Evolutionary conservation across 2,329 filamentous ascomycete species (phyloP).

Genomic region (Hawksworthiomyces lignivorus): DNA sequence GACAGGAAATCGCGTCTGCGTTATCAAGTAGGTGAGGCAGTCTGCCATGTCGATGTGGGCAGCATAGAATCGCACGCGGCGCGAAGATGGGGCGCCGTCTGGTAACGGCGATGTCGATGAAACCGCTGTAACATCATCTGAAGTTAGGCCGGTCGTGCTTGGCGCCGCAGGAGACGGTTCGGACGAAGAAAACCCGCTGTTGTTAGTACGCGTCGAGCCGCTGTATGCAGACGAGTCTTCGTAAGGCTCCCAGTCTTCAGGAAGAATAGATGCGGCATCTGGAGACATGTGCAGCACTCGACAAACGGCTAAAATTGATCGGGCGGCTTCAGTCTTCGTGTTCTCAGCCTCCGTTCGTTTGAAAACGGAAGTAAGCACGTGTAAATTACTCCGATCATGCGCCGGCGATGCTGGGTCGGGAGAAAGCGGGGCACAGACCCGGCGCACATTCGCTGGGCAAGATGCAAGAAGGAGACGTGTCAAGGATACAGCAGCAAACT

Average conservation of each 20-base stretch:
- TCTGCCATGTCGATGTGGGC: conserved; percentile 32
- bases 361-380: conserved; percentile 32
- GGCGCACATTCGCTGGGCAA: conserved; percentile 43
- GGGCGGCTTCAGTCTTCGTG: conserved; percentile 52
- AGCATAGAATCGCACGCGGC: conserved; percentile 35
- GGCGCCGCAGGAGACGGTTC: background rate
- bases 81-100: background rate
- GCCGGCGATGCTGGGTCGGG: conserved; percentile 28
- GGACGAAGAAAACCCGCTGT: conserved; percentile 1
- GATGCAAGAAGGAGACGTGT: conserved; percentile 48
- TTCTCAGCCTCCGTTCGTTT: conserved; percentile 42
- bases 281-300: conserved; percentile 43
- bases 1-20: conserved; percentile 50
- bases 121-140: conserved; percentile 6
- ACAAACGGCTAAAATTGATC: conserved; percentile 44
- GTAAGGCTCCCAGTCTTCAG: conserved; percentile 27
- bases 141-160: background rate
- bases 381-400: conserved; percentile 26
- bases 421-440: conserved; percentile 36
- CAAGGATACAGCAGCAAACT: conserved; percentile 53
- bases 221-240: conserved; percentile 14
- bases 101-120: background rate
- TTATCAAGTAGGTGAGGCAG: conserved; percentile 44
- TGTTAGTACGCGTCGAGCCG: background rate
- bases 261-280: conserved; percentile 14